Percentiles rank a stretch among this genome's conserved stretches.
Evolutionary conservation across 2,329 filamentous ascomycete species (phyloP).

Genomic region (Nemania serpens): DNA sequence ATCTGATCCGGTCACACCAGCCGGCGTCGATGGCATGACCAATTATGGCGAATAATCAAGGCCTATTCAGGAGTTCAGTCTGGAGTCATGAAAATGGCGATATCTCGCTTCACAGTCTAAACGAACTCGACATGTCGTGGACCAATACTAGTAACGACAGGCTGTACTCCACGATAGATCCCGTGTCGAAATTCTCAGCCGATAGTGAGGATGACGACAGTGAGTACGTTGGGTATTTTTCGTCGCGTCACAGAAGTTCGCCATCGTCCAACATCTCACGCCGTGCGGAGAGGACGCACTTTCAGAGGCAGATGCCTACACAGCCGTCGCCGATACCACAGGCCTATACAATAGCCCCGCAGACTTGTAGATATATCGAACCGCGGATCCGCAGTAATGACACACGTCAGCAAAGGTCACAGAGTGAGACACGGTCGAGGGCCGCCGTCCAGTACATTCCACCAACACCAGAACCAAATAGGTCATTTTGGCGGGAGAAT

Average conservation of each 20-base stretch:
- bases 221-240: conserved; percentile 10
- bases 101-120: conserved; percentile 28
- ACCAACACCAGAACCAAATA: conserved; percentile 12
- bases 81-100: conserved; percentile 32
- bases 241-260: conserved; percentile 18
- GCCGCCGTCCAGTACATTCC: background rate
- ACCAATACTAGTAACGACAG: background rate
- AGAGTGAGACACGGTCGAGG: background rate
- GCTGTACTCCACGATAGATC: background rate
- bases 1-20: background rate
- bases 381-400: conserved; percentile 10
- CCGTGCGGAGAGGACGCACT: conserved; percentile 2
- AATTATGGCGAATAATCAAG: conserved; percentile 30
- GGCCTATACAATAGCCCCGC: conserved; percentile 11
- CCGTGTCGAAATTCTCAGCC: conserved; percentile 31
- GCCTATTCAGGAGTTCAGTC: conserved; percentile 30
- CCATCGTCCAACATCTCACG: conserved; percentile 12
- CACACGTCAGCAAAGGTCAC: conserved; percentile 18
- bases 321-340: conserved; percentile 24
- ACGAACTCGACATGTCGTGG: conserved; percentile 23
- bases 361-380: conserved; percentile 5
- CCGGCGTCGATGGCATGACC: background rate
- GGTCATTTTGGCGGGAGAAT: conserved; percentile 37
- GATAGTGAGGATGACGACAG: conserved; percentile 30
- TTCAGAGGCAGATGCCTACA: conserved; percentile 12